phyloP scores from a whole-genome alignment of 345 rosid genomes.

The Schrenkiella parvula region DNA sequence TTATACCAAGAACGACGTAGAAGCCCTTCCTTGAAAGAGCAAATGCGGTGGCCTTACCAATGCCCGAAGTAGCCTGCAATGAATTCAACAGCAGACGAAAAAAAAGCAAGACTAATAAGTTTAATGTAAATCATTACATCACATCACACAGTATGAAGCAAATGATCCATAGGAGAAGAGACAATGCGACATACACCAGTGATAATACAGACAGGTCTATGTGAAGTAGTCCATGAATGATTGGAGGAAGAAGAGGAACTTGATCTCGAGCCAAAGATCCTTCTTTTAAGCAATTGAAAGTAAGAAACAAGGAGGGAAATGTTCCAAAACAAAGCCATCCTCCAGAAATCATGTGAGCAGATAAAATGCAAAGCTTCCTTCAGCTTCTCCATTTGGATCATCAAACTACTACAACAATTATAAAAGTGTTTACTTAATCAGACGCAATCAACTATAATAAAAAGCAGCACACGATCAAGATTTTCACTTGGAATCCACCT shows the following conservation, averaged over 20 bases:
- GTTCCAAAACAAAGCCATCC: constrained; percentile 73
- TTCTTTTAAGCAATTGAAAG: constrained; percentile 40
- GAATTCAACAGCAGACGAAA: background rate
- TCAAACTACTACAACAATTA: background rate
- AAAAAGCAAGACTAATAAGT: background rate
- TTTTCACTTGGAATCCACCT: background rate
- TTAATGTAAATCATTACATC: background rate
- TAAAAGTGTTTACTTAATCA: background rate
- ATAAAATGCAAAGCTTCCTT: constrained; percentile 43
- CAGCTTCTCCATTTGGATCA: constrained; percentile 33
- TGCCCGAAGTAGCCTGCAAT: constrained; percentile 77
- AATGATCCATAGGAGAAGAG: background rate
- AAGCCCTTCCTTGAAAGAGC: constrained; percentile 75
- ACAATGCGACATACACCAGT: constrained; percentile 63
- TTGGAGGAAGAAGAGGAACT: constrained; percentile 33
- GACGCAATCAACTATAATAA: background rate
- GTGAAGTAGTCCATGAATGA: constrained; percentile 23
- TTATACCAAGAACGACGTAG: constrained; percentile 66
- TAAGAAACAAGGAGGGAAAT: constrained; percentile 50
- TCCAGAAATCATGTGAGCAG: constrained; percentile 54
- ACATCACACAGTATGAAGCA: background rate
- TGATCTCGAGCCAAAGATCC: constrained; percentile 32
- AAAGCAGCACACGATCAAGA: background rate
- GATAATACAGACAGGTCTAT: constrained; percentile 59
- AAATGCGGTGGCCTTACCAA: constrained; percentile 72